Percentiles rank a stretch among this genome's conserved stretches.
Conservation (phyloP, 2,329 filamentous ascomycete species). For the Pestalotiopsis sp. region DNA sequence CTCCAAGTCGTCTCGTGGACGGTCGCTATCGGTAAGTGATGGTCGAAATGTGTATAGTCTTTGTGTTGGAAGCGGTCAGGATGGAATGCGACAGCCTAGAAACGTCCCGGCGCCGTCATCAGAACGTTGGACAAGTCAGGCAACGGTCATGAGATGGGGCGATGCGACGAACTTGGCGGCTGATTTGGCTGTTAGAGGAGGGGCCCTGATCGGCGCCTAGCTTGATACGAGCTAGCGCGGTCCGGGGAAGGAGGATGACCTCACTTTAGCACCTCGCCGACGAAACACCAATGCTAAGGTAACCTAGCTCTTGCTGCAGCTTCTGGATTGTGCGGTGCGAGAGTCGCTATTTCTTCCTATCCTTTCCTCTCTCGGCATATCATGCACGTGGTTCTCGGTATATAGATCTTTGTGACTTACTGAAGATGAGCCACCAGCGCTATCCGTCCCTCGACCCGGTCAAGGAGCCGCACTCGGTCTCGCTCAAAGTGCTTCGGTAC, state of each 20-base stretch:
- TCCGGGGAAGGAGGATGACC: not conserved
- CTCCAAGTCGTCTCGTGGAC: not conserved
- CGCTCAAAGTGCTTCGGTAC: slow-evolving; percentile 74
- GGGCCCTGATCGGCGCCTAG: not conserved
- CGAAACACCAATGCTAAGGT: not conserved
- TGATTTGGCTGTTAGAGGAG: not conserved
- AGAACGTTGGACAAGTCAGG: not conserved
- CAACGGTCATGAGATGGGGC: not conserved
- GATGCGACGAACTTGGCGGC: not conserved
- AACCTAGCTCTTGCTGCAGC: not conserved
- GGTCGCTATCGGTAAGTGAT: not conserved
- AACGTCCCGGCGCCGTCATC: not conserved
- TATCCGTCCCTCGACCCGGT: slow-evolving; percentile 58
- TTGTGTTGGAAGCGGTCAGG: not conserved
- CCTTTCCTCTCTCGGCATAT: not conserved
- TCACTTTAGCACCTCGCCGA: not conserved
- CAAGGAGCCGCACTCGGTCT: slow-evolving; percentile 79
- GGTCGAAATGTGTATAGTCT: not conserved
- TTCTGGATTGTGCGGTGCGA: not conserved
- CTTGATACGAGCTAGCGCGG: not conserved
- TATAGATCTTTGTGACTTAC: not conserved
- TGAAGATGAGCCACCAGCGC: slow-evolving; percentile 59
- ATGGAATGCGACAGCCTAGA: not conserved
- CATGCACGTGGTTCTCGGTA: not conserved
- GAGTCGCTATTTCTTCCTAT: not conserved